Percentiles rank a stretch among this genome's conserved stretches.
Evolutionary conservation across 1,284 basidiomycete species (phyloP).

Genomic region (Phellinidium pouzarii): DNA sequence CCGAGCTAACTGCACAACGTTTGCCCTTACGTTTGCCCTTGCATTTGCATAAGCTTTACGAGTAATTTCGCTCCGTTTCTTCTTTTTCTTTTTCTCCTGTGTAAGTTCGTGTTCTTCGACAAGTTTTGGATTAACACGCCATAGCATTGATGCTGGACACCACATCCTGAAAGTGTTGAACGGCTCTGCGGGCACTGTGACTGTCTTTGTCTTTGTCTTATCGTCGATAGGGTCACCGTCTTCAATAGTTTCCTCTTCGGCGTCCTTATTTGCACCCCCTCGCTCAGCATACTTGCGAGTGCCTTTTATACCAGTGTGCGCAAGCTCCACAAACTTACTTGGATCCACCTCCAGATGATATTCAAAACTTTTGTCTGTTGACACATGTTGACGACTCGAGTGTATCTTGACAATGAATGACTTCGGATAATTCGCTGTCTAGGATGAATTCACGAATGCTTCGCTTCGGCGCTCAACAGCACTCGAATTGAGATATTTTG

Average conservation of each 20-base stretch:
- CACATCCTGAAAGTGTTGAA: conserved; percentile 31
- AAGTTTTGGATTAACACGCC: conserved; percentile 39
- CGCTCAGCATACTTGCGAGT: conserved; percentile 27
- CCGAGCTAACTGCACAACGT: not conserved
- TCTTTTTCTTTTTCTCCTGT: conserved; percentile 10
- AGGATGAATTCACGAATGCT: conserved; percentile 31
- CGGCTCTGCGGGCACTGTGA: conserved; percentile 28
- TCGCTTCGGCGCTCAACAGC: conserved; percentile 24
- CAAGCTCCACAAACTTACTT: conserved; percentile 33
- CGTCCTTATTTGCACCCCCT: conserved; percentile 13
- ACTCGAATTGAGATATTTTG: conserved; percentile 26
- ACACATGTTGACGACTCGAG: conserved; percentile 31
- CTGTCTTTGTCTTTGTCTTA: conserved; percentile 18
- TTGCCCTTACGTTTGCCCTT: conserved; percentile 9
- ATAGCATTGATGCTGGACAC: conserved; percentile 39
- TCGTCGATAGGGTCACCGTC: not conserved
- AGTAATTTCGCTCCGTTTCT: not conserved
- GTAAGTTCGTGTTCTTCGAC: conserved; percentile 24
- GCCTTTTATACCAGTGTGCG: conserved; percentile 33
- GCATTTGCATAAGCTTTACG: not conserved
- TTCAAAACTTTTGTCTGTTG: conserved; percentile 38
- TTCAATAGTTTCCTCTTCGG: conserved; percentile 6
- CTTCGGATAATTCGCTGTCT: conserved; percentile 24
- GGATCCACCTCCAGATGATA: conserved; percentile 38
- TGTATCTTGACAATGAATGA: conserved; percentile 31